Conservation (phyloP, 1,284 basidiomycete genomes). For the Sporisorium graminicola region DNA sequence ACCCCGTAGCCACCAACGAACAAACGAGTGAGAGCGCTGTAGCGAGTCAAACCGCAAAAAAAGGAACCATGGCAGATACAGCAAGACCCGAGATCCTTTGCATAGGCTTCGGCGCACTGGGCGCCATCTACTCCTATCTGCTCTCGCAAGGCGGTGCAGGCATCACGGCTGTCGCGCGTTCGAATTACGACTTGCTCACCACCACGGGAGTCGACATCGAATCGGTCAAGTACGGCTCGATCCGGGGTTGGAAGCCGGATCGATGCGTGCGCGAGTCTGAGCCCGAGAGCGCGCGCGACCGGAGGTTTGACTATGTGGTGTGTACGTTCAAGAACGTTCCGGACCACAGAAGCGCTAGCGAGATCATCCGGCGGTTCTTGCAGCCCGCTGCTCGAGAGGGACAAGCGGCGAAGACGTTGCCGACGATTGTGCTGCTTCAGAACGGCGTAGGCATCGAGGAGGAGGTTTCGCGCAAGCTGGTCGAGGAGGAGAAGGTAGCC, state of each 20-base stretch:
- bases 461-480: slow-evolving; percentile 76
- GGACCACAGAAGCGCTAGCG: slow-evolving; percentile 76
- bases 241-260: slow-evolving; percentile 77
- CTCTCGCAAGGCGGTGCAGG: slow-evolving; percentile 76
- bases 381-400: not conserved
- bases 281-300: slow-evolving; percentile 75
- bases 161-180: slow-evolving; percentile 81
- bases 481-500: slow-evolving; percentile 56
- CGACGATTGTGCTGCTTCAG: slow-evolving; percentile 79
- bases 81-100: slow-evolving; percentile 69
- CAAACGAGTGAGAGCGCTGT: not conserved
- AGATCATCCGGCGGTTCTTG: slow-evolving; percentile 76
- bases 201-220: slow-evolving; percentile 74
- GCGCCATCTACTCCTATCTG: slow-evolving; percentile 75
- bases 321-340: slow-evolving; percentile 81
- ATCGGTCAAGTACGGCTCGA: slow-evolving; percentile 76
- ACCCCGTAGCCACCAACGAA: not conserved
- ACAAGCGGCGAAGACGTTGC: slow-evolving; percentile 67
- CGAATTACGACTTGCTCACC: slow-evolving; percentile 77
- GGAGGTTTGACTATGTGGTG: slow-evolving; percentile 76
- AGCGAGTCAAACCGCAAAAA: too few species aligned
- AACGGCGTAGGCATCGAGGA: slow-evolving; percentile 82
- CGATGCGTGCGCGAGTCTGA: slow-evolving; percentile 73
- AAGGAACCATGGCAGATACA: not conserved
- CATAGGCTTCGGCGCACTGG: slow-evolving; percentile 73